A percentile compares a stretch with the other conserved stretches of the same genome.
These are phyloP conservation scores for Kluyveromyces lactis DNA, from an alignment of 805 yeast species.

Conservation along the genomic window DNA sequence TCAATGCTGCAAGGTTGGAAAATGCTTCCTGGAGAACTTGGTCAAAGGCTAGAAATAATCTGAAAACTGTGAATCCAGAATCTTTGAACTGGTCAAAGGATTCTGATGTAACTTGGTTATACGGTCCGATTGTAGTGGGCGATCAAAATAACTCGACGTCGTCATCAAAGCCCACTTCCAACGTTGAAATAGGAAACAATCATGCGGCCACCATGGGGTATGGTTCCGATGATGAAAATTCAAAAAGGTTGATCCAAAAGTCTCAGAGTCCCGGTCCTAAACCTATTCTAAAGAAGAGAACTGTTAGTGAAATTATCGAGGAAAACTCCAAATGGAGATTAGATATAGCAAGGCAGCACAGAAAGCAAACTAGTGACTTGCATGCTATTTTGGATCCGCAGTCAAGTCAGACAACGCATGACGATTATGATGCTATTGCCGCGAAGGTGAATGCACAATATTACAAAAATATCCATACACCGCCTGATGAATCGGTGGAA, in stretches of 20 bases:
- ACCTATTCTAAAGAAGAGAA: slow-evolving; percentile 82
- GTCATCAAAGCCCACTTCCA: slow-evolving; percentile 3
- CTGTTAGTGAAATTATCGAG: slow-evolving; percentile 65
- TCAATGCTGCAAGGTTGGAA: slow-evolving; percentile 71
- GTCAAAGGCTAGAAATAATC: slow-evolving; percentile 80
- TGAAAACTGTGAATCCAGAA: slow-evolving; percentile 82
- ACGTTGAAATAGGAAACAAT: slow-evolving; percentile 7
- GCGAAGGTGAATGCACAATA: slow-evolving; percentile 32
- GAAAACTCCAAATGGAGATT: slow-evolving; percentile 31
- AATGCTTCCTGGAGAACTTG: slow-evolving; percentile 97
- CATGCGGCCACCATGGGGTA: slow-evolving; percentile 25
- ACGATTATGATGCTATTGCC: slow-evolving; percentile 28
- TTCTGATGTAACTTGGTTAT: slow-evolving; percentile 94
- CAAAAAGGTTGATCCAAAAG: slow-evolving; percentile 21
- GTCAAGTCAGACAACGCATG: slow-evolving; percentile 17
- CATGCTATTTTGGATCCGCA: slow-evolving; percentile 20
- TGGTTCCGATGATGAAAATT: slow-evolving; percentile 33
- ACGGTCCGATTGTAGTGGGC: slow-evolving; percentile 61
- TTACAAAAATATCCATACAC: slow-evolving; percentile 5
- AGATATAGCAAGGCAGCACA: slow-evolving; percentile 58
- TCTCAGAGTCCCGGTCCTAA: slow-evolving; percentile 38
- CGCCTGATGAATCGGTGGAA: neutral
- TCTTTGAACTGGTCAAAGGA: slow-evolving; percentile 95
- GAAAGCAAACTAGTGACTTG: slow-evolving; percentile 19
- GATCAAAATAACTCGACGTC: slow-evolving; percentile 3